Evolutionary conservation across 2,329 filamentous ascomycete species (phyloP).

Genomic region (Dothistroma septosporum): DNA sequence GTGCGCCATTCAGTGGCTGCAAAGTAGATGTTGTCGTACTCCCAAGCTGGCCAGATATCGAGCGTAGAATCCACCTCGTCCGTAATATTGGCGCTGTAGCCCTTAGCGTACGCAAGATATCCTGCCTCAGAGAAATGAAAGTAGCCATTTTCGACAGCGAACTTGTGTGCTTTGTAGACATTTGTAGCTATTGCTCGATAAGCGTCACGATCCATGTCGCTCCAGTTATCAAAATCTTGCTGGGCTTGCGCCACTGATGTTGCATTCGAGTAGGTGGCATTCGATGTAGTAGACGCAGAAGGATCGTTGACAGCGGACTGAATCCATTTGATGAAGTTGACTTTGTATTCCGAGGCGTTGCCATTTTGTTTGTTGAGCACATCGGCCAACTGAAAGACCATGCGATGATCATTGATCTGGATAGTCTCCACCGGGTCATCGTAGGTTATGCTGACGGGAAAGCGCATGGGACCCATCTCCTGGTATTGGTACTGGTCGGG

Average conservation of each 20-base stretch:
- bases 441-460: slow-evolving; percentile 52
- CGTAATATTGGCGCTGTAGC: slow-evolving; percentile 51
- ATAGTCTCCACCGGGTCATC: slow-evolving; percentile 53
- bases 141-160: slow-evolving; percentile 51
- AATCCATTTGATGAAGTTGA: slow-evolving; percentile 62
- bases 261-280: slow-evolving; percentile 29
- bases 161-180: slow-evolving; percentile 52
- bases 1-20: slow-evolving; percentile 58
- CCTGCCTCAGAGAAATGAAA: slow-evolving; percentile 63
- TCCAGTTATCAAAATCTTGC: slow-evolving; percentile 37
- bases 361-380: slow-evolving; percentile 58
- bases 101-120: slow-evolving; percentile 58
- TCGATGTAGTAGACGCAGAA: slow-evolving; percentile 37
- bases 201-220: slow-evolving; percentile 32
- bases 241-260: slow-evolving; percentile 40
- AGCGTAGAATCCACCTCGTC: slow-evolving; percentile 49
- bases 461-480: slow-evolving; percentile 64
- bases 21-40: slow-evolving; percentile 60
- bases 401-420: slow-evolving; percentile 59
- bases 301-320: slow-evolving; percentile 55
- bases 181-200: slow-evolving; percentile 40
- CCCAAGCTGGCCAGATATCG: slow-evolving; percentile 47
- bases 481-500: slow-evolving; percentile 64
- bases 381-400: slow-evolving; percentile 61
- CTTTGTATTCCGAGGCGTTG: slow-evolving; percentile 44